Base-by-base conservation (phyloP, 495 filamentous ascomycete genomes). In the Clavariopsis aquatica region DNA sequence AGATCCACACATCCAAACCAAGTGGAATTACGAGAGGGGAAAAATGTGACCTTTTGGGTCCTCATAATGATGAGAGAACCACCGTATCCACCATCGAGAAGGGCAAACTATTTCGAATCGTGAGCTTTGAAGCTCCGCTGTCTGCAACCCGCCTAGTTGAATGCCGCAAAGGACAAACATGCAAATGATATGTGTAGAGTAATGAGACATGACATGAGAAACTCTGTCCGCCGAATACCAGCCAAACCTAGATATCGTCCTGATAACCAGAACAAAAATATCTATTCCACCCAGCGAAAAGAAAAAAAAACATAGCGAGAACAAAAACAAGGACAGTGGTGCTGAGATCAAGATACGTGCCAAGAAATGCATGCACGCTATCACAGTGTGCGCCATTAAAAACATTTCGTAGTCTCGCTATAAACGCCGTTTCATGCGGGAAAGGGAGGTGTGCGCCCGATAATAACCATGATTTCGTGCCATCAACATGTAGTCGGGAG, bases 401-500 rank as follows among this genome's bases (percentile, higher is more conserved):
- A 60, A 52, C 52, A 64, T 57, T 68, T 68, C 66, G 62, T 69
- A 65, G 57, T 34, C 61, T 69, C 62, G 61, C 61, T 69, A 29
- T 34, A 51, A 64, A 63, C 55, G 57, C 60, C 65, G 51, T 63
- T 54, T 68, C 61, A 60, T 61, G 61, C 66, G 57, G 58, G 61
- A 41, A 49, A 60, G 57, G 54, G 27, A 47, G 45, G 24, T 46
- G 29, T 64, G 61, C 53, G 49, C 49, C 27, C 26, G 49, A 24
- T 56, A 65, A 69, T 57, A 53, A 31, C 61, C 66, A 58, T 69
- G 49, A 69, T 56, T 36, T 69, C 66, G 56, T 69, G 57, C 62
- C 62, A 58, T 69, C 53, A 61, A 65, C 57, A 61, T 65, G 58
- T 51, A 60, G 57, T 51, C 38, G 22, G 57, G 52, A 8, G 36